Conservation (phyloP, 192 early-diverging fungal genomes). For the Neocallimastix lanati region DNA sequence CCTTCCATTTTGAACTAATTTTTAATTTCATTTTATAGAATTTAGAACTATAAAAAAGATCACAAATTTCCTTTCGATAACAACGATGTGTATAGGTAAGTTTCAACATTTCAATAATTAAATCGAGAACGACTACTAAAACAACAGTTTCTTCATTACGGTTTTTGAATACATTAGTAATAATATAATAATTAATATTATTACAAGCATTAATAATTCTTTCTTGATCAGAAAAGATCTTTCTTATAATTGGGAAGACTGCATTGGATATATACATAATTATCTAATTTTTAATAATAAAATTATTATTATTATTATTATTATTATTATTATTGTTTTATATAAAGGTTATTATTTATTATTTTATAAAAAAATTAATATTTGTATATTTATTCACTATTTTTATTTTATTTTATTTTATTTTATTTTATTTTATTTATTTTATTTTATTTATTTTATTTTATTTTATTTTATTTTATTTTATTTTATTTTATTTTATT, state of each 20-base stretch:
- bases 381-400: too few relatives aligned
- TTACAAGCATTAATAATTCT: neutral
- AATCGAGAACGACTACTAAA: slow-evolving; percentile 22
- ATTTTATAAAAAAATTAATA: too few relatives aligned
- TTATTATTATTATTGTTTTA: too few relatives aligned
- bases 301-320: too few relatives aligned
- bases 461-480: too few relatives aligned
- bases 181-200: neutral
- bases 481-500: too few relatives aligned
- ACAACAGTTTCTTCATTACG: neutral
- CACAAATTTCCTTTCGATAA: slow-evolving; percentile 62
- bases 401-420: too few relatives aligned
- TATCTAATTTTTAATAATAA: too few relatives aligned
- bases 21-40: slow-evolving; percentile 47
- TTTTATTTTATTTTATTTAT: too few relatives aligned
- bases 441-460: too few relatives aligned
- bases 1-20: slow-evolving; percentile 39
- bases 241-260: neutral
- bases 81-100: slow-evolving; percentile 38
- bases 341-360: too few relatives aligned
- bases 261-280: neutral
- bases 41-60: slow-evolving; percentile 43
- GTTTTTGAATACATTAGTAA: neutral
- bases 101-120: slow-evolving; percentile 36
- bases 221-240: neutral